These are phyloP conservation scores for Penicillium longicatenatum DNA, from an alignment of 495 filamentous ascomycete genomes.

Conservation along the genomic window DNA sequence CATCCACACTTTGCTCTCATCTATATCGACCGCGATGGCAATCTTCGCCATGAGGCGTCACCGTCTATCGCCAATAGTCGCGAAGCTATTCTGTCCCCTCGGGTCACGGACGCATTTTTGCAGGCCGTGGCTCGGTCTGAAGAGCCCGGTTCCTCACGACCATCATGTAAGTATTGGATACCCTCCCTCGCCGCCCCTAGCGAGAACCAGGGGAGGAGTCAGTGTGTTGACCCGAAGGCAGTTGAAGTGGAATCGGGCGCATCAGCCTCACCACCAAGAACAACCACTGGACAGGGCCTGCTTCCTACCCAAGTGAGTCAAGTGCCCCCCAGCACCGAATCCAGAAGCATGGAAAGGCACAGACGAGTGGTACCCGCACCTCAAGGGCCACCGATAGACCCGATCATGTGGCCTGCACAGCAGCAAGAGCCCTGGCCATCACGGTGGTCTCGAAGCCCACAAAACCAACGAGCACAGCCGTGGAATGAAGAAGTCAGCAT, in stretches of 20 bases:
- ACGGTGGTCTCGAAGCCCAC: slow-evolving; percentile 1
- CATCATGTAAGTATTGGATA: slow-evolving; percentile 22
- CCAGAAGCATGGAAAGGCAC: slow-evolving; percentile 5
- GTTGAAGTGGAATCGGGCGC: slow-evolving; percentile 13
- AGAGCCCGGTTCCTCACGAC: slow-evolving; percentile 13
- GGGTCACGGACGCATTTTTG: slow-evolving; percentile 39
- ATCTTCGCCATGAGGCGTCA: slow-evolving; percentile 40
- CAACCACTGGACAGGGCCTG: neutral
- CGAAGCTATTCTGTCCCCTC: slow-evolving; percentile 37
- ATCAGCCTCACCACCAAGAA: slow-evolving; percentile 1
- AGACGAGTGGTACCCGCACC: neutral
- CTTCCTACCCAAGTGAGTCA: slow-evolving; percentile 9
- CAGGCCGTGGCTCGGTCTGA: slow-evolving; percentile 37
- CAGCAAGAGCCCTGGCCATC: slow-evolving; percentile 9
- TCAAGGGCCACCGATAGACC: slow-evolving; percentile 8
- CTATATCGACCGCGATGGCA: slow-evolving; percentile 39
- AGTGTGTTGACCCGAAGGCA: slow-evolving; percentile 8
- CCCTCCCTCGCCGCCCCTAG: neutral
- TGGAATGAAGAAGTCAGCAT: slow-evolving; percentile 34
- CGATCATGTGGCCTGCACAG: slow-evolving; percentile 15
- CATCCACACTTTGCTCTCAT: slow-evolving; percentile 43
- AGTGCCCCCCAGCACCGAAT: neutral
- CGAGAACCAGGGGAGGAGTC: neutral
- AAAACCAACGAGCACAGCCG: slow-evolving; percentile 21
- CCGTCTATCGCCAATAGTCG: slow-evolving; percentile 35